These are phyloP conservation scores for Fusarium nelsonii DNA, from an alignment of 2,329 filamentous ascomycete species.

Conservation along the genomic window DNA sequence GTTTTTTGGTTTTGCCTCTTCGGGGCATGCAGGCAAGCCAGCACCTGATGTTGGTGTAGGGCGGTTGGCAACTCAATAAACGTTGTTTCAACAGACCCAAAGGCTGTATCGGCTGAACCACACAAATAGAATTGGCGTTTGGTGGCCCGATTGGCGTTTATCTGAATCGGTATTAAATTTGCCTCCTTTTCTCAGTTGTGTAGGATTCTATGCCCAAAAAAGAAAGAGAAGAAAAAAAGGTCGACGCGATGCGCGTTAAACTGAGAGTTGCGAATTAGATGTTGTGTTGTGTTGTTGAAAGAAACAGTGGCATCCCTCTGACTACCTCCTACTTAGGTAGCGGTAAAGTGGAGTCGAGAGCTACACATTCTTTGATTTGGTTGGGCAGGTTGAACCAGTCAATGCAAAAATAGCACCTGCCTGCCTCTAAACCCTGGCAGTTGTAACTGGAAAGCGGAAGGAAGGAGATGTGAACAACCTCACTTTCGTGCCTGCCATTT, in stretches of 20 bases:
- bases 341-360: constrained; percentile 18
- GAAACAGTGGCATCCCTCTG: constrained; percentile 18
- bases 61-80: constrained; percentile 12
- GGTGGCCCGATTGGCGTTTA: constrained; percentile 4
- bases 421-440: not conserved
- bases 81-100: constrained; percentile 6
- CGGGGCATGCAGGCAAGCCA: constrained; percentile 1
- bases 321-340: not conserved
- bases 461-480: not conserved
- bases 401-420: not conserved
- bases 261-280: constrained; percentile 21
- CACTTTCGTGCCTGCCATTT: not conserved
- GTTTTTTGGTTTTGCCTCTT: not conserved
- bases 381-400: not conserved
- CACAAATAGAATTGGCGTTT: constrained; percentile 7
- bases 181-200: not conserved
- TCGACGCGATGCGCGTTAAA: constrained; percentile 31
- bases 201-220: constrained; percentile 9
- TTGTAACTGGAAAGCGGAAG: not conserved
- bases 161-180: not conserved
- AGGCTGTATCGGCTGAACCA: constrained; percentile 21
- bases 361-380: not conserved
- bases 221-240: not conserved
- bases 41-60: constrained; percentile 4
- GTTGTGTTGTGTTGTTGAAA: constrained; percentile 22